Evolutionary conservation across 331 rosid species (phyloP).

Genomic region (Arachis monticola): DNA sequence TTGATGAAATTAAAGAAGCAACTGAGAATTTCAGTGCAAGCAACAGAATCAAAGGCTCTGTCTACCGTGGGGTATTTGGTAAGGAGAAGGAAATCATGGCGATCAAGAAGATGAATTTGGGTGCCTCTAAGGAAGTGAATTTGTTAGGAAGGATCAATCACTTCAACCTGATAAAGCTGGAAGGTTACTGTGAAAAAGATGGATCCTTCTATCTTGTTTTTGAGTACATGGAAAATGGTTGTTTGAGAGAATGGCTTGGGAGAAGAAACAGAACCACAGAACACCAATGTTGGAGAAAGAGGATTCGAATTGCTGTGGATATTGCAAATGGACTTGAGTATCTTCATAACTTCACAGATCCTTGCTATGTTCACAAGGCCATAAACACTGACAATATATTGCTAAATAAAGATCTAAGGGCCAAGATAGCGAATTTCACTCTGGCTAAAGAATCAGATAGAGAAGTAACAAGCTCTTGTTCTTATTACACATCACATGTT

Average conservation of each 20-base stretch:
- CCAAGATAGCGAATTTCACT: slow-evolving; percentile 60
- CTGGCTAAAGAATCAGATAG: slow-evolving; percentile 44
- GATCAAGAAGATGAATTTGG: slow-evolving; percentile 41
- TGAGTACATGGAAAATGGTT: slow-evolving; percentile 64
- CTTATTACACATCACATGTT: slow-evolving; percentile 32
- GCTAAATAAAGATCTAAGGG: slow-evolving; percentile 44
- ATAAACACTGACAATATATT: slow-evolving; percentile 53
- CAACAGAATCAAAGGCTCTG: slow-evolving; percentile 45
- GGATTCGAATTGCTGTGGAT: slow-evolving; percentile 66
- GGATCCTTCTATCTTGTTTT: slow-evolving; percentile 53
- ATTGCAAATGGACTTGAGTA: slow-evolving; percentile 62
- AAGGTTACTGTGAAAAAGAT: slow-evolving; percentile 51
- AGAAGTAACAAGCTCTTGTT: background rate
- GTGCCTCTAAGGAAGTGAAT: slow-evolving; percentile 51
- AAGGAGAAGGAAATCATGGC: slow-evolving; percentile 33
- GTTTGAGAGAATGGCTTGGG: slow-evolving; percentile 58
- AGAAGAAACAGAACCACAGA: slow-evolving; percentile 31
- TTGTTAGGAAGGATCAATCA: slow-evolving; percentile 55
- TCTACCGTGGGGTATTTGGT: slow-evolving; percentile 42
- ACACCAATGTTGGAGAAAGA: slow-evolving; percentile 46
- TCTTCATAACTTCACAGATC: slow-evolving; percentile 65
- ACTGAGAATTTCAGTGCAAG: slow-evolving; percentile 49
- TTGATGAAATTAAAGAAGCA: slow-evolving; percentile 45
- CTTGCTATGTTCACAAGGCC: slow-evolving; percentile 56
- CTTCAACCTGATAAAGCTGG: slow-evolving; percentile 54